Base-by-base conservation (phyloP, 352 stramenopile genomes). In the Vaucheria bursata region DNA sequence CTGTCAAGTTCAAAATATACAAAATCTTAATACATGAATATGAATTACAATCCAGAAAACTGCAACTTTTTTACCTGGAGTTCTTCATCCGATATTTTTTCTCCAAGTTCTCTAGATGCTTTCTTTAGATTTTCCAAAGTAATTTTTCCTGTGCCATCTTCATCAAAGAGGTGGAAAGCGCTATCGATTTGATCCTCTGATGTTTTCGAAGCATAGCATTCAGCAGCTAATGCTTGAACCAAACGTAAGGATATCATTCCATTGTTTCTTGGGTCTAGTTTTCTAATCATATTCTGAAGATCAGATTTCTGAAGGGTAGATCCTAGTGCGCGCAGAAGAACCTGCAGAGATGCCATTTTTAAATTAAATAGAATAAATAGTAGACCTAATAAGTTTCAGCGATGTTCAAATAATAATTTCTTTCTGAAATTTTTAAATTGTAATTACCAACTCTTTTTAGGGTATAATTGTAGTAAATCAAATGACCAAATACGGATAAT, bases 81-180 rank as follows among this genome's bases (percentile, higher is more conserved):
- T 84, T 97, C 92, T 69, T 95, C 89, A 73, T 97, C 92, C n/a
- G 85, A 87, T 4, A 97, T 86, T 75, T 91, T 92, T 80, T 97
- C 92, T 35, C 92, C 92, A 52, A 97, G 86, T 78, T 97, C 92
- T 75, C 93, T 91, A 1, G 91, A 89, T 40, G 97, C 90, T 12
- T 89, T 86, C n/a, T 90, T 86, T 88, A 97, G 91, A 89, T 97
- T 96, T 86, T 94, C 84, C 37, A 88, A 67, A 8, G 71, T 80
- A 18, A 88, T 87, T 79, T 93, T 90, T 6, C 92, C 92, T 7
- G 85, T 89, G 70, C 89, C 87, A 69, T 97, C 92, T 80, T 94
- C 90, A 72, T 97, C 92, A 86, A 97, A 97, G n/a, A 97, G 85
- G 71, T 90, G 83, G 74, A 97, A 97, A n/a, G 92, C 92, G 87